These are phyloP conservation scores for Penicillium sp. DNA, from an alignment of 2,329 filamentous ascomycete genomes.

Conservation along the genomic window DNA sequence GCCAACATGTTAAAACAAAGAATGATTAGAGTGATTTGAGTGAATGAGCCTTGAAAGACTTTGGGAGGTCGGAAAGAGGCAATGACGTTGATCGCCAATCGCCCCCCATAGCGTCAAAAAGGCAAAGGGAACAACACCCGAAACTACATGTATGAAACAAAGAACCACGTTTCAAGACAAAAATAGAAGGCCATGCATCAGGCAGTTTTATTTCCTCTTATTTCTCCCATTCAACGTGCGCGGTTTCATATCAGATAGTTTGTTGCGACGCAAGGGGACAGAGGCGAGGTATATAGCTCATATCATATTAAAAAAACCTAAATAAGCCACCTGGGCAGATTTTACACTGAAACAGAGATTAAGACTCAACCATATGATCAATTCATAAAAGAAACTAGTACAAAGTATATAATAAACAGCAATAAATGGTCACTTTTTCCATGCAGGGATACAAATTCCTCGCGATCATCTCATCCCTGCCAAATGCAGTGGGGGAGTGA, in stretches of 20 bases:
- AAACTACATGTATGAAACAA: not conserved
- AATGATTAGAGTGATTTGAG: not conserved
- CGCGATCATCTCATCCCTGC: constrained; percentile 36
- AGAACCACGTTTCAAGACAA: not conserved
- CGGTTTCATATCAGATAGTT: not conserved
- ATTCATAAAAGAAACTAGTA: constrained; percentile 10
- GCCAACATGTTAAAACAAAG: not conserved
- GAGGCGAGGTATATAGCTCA: not conserved
- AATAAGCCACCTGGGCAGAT: not conserved
- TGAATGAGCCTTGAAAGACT: not conserved
- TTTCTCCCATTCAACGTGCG: not conserved
- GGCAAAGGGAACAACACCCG: not conserved
- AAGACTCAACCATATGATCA: constrained; percentile 13
- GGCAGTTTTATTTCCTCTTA: not conserved
- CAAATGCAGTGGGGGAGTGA: constrained; percentile 28
- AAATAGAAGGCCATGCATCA: not conserved
- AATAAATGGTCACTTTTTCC: constrained; percentile 22
- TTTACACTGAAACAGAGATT: not conserved
- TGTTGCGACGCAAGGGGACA: not conserved
- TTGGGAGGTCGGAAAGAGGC: not conserved
- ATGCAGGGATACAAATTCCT: constrained; percentile 21
- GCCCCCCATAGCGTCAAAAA: constrained; percentile 1
- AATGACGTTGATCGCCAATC: constrained; percentile 9
- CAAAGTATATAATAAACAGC: constrained; percentile 16
- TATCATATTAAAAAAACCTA: not conserved